A percentile compares a stretch with the other conserved stretches of the same genome.
Conservation (phyloP, 345 rosid genomes). For the Eucalyptus leucophloia region DNA sequence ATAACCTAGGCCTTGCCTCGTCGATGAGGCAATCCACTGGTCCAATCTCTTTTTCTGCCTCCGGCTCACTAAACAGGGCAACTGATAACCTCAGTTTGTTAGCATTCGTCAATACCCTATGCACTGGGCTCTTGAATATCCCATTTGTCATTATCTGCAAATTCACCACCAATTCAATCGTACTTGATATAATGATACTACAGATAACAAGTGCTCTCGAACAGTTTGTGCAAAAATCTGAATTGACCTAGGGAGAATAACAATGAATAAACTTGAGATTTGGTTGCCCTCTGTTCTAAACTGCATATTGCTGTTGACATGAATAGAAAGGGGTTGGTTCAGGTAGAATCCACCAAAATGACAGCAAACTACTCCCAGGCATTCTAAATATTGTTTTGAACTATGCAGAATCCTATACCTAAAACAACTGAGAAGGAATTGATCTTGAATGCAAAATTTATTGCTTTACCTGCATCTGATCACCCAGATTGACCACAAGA, state of each 20-base stretch:
- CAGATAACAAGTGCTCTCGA: not conserved
- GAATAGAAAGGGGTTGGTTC: not conserved
- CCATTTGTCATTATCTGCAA: conserved; percentile 49
- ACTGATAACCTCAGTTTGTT: conserved; percentile 23
- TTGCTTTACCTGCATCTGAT: conserved; percentile 29
- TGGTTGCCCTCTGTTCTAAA: not conserved
- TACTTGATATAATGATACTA: not conserved
- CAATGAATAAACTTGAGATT: not conserved
- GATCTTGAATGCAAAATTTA: not conserved
- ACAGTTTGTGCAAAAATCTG: not conserved
- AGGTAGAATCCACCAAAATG: not conserved
- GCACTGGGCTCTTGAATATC: conserved; percentile 33
- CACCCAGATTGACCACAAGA: conserved; percentile 38
- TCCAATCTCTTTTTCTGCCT: conserved; percentile 15
- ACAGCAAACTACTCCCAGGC: not conserved
- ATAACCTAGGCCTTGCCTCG: conserved; percentile 21
- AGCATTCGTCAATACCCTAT: conserved; percentile 32
- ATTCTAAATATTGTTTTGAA: not conserved
- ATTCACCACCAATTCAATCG: not conserved
- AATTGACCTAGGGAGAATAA: not conserved
- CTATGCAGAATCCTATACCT: not conserved
- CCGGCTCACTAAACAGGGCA: conserved; percentile 30
- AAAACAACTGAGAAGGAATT: not conserved
- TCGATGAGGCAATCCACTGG: conserved; percentile 13
- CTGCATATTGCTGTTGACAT: not conserved